Conservation (phyloP, 225 moss, liverwort and hornwort genomes). For the Bryoerythrophyllum caledonicum region DNA sequence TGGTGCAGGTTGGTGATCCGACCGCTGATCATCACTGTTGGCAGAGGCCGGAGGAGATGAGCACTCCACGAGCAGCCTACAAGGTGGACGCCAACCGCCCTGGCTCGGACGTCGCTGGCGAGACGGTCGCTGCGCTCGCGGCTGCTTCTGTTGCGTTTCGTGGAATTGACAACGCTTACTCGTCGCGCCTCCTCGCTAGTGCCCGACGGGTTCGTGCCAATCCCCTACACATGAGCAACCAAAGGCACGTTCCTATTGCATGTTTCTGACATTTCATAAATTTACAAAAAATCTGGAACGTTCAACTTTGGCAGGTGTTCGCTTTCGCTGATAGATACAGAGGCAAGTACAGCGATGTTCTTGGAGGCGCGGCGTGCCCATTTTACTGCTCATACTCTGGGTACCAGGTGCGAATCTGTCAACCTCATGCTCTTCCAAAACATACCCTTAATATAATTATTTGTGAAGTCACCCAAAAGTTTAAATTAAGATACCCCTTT, state of each 20-base stretch:
- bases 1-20: constrained; percentile 66
- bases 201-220: constrained; percentile 39
- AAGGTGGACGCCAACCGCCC: constrained; percentile 51
- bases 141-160: constrained; percentile 65
- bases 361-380: constrained; percentile 55
- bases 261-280: background rate
- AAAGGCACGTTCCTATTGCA: background rate
- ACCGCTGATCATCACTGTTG: constrained; percentile 63
- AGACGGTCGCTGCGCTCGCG: constrained; percentile 75
- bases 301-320: constrained; percentile 53
- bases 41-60: constrained; percentile 71
- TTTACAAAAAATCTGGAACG: background rate
- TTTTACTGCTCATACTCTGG: constrained; percentile 87
- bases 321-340: constrained; percentile 67
- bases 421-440: background rate
- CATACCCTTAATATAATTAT: background rate
- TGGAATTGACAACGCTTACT: constrained; percentile 44
- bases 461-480: no score
- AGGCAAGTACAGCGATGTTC: constrained; percentile 67
- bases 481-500: no score
- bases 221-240: background rate
- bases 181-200: constrained; percentile 40
- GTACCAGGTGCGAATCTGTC: constrained; percentile 46
- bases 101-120: constrained; percentile 71
- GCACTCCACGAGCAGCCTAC: constrained; percentile 57